Base-by-base conservation (phyloP, 495 filamentous ascomycete species). In the Paragyromitra xinjiangensis region DNA sequence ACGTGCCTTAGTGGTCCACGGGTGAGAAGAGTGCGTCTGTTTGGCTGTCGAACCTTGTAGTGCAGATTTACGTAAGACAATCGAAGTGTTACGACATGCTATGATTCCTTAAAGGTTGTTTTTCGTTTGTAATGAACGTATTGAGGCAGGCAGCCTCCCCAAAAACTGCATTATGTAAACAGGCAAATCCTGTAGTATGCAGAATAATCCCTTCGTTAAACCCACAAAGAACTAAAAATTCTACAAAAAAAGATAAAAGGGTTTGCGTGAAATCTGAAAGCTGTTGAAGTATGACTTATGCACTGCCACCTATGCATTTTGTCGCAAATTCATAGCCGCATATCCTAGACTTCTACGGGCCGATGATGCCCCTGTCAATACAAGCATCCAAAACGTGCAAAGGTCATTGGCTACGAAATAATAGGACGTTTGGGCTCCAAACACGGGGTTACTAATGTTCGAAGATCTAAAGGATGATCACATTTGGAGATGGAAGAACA, bases 331-430 rank as follows among this genome's bases (percentile, higher is more conserved):
- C 56, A 45, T 34, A 3, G 29, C 29, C 29, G 29, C 29, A 34
- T 34, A 34, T 71, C 42, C 26, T 26, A 22, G 42, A 59, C 44
- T 61, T 24, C 44, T 26, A 62, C 45, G 42, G 69, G 69, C 40
- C 69, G 63, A 71, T 64, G 58, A 55, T 64, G 55, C 37, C 58
- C 69, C 69, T 55, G 45, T 55, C 48, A 37, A 22, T 11, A 19
- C 48, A 72, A 61, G 12, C 42, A 65, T 77, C 61, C n/a, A 50
- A 77, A 77, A 77, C 74, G 69, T 77, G 69, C 40, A 61, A 61
- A 73, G 61, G 40, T 29, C 29, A 73, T 77, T 77, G 74, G 74
- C n/a, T 56, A 73, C 19, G 61, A 64, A 58, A 44, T 19, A 51
- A 53, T 76, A 29, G 26, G 39, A 48, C 39, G 42, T 73, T 39